Conservation (phyloP, 1,139 yeast genomes). For the Magnusiomyces sp. region DNA sequence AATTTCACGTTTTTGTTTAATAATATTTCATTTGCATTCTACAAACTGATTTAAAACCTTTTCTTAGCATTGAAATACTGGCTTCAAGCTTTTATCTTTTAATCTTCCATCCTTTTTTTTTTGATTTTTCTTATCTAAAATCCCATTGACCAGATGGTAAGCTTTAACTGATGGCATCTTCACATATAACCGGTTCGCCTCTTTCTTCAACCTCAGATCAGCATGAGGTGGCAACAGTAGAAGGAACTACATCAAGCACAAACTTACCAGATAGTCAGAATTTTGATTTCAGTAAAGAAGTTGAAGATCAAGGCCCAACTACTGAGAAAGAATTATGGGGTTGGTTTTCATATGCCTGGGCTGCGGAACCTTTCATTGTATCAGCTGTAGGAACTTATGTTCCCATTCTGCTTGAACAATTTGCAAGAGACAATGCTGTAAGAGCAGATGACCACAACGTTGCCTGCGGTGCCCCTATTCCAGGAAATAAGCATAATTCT, state of each 20-base stretch:
- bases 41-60: no score
- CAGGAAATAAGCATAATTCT: slow-evolving; percentile 9
- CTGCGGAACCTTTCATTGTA: slow-evolving; percentile 67
- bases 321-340: slow-evolving; percentile 25
- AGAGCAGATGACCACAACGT: slow-evolving; percentile 3
- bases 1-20: no score
- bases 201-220: no score
- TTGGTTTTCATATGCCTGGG: slow-evolving; percentile 48
- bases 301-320: slow-evolving; percentile 14
- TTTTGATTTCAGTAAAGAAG: background rate
- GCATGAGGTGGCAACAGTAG: no score
- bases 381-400: slow-evolving; percentile 66
- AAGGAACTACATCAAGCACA: no score
- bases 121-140: background rate
- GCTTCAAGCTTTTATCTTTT: background rate
- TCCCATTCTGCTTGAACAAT: slow-evolving; percentile 54
- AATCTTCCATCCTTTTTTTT: background rate
- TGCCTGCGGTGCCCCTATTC: slow-evolving; percentile 15
- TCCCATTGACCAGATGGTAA: background rate
- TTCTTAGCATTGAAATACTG: no score
- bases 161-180: no score
- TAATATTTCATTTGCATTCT: no score
- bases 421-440: slow-evolving; percentile 41
- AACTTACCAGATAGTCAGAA: background rate
- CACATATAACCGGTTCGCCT: no score